These are phyloP conservation scores for Cyclotella atomus DNA, from an alignment of 108 stramenopile species.

Conservation along the genomic window DNA sequence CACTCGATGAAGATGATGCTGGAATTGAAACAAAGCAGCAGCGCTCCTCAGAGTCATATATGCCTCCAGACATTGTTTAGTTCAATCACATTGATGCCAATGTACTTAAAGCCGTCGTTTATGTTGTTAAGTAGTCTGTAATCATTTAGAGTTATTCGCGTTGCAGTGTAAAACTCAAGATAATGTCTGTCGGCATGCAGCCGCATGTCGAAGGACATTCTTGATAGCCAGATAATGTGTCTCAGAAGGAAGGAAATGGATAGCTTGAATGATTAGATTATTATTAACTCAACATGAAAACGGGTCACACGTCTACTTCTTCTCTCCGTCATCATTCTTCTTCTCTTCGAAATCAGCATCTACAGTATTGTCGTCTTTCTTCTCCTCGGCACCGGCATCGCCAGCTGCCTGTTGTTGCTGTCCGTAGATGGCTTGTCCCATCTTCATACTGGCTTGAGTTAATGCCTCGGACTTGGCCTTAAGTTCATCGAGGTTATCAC, in stretches of 20 bases:
- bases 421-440: constrained; percentile 98
- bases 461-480: constrained; percentile 93
- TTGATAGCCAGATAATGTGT: too few relatives aligned
- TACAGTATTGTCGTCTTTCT: constrained; percentile 90
- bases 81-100: neutral
- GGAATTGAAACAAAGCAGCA: neutral
- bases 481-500: constrained; percentile 88
- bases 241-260: too few relatives aligned
- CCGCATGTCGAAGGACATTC: too few relatives aligned
- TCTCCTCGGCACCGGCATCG: constrained; percentile 51
- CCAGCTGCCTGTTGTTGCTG: constrained; percentile 62
- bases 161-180: too few relatives aligned
- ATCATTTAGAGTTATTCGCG: too few relatives aligned
- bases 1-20: neutral
- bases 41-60: neutral
- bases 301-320: constrained; percentile 31
- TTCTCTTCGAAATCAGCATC: constrained; percentile 97
- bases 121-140: too few relatives aligned
- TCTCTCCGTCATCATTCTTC: constrained; percentile 58
- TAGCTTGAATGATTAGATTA: neutral
- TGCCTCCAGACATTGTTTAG: neutral
- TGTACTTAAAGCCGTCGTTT: neutral
- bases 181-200: too few relatives aligned
- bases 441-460: constrained; percentile 94
- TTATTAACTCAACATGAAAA: constrained; percentile 1